Percentiles rank a stretch among this genome's conserved stretches.
Conservation (phyloP, 2,329 filamentous ascomycete genomes). For the Xylariaceae sp. region DNA sequence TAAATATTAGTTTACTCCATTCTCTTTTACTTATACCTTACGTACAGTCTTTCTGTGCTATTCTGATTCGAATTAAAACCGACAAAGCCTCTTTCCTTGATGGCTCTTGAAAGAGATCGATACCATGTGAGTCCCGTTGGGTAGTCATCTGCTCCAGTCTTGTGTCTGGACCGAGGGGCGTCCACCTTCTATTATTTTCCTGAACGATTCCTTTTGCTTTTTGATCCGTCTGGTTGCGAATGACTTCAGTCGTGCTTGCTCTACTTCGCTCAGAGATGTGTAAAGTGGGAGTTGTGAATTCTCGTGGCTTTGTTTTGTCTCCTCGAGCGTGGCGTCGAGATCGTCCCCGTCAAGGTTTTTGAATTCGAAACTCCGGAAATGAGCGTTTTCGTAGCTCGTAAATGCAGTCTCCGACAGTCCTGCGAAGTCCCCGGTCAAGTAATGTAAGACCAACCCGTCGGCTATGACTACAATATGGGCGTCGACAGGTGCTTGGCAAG, state of each 20-base stretch:
- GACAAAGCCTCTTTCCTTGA: too few relatives aligned
- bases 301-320: slow-evolving; percentile 11
- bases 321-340: slow-evolving; percentile 37
- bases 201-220: slow-evolving; percentile 8
- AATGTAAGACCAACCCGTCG: slow-evolving; percentile 79
- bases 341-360: slow-evolving; percentile 45
- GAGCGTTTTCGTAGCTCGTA: slow-evolving; percentile 67
- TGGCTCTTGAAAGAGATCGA: too few relatives aligned
- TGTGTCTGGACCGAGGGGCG: neutral
- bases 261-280: slow-evolving; percentile 3
- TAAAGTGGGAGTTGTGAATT: slow-evolving; percentile 1
- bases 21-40: too few relatives aligned
- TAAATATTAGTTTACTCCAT: too few relatives aligned
- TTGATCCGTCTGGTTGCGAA: slow-evolving; percentile 9
- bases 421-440: slow-evolving; percentile 75
- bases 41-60: too few relatives aligned
- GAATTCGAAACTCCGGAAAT: slow-evolving; percentile 66
- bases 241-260: slow-evolving; percentile 1
- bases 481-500: slow-evolving; percentile 39
- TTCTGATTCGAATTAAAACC: too few relatives aligned
- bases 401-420: slow-evolving; percentile 43
- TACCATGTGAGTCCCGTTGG: too few relatives aligned
- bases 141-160: neutral
- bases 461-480: slow-evolving; percentile 71
- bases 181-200: neutral